These are phyloP conservation scores for Sporothrix schenckii DNA, from an alignment of 2,329 filamentous ascomycete species.

Conservation along the genomic window DNA sequence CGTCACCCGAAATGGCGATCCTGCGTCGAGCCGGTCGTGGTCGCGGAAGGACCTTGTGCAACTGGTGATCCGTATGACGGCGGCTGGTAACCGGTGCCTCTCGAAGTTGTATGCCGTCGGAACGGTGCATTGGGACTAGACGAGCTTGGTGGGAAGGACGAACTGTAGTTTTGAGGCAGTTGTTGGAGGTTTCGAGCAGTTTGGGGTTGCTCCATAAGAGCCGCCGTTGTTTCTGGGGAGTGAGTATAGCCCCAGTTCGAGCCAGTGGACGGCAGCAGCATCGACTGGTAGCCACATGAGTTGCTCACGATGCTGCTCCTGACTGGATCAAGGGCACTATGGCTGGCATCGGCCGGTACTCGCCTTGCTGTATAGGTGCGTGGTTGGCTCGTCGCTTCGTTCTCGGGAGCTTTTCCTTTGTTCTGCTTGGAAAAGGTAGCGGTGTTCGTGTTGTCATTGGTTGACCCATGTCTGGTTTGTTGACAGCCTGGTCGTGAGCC, in stretches of 20 bases:
- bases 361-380: background rate
- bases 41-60: background rate
- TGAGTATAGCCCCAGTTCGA: background rate
- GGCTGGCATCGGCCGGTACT: background rate
- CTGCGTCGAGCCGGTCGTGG: background rate
- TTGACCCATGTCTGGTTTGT: background rate
- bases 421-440: background rate
- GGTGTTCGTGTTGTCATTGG: background rate
- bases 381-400: background rate
- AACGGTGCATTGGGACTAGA: background rate
- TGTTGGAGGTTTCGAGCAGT: background rate
- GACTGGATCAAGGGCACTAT: conserved; percentile 3
- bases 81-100: conserved; percentile 15
- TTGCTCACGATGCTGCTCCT: background rate
- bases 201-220: background rate
- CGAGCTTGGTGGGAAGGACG: background rate
- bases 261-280: background rate
- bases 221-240: background rate
- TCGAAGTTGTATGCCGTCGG: background rate
- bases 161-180: background rate
- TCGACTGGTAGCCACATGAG: conserved; percentile 16
- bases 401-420: conserved; percentile 11
- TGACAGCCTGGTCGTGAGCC: background rate
- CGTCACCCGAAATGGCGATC: conserved; percentile 10
- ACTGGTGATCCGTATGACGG: background rate